These are phyloP conservation scores for Backusella psychrophila DNA, from an alignment of 192 early-diverging fungal genomes.

Conservation along the genomic window DNA sequence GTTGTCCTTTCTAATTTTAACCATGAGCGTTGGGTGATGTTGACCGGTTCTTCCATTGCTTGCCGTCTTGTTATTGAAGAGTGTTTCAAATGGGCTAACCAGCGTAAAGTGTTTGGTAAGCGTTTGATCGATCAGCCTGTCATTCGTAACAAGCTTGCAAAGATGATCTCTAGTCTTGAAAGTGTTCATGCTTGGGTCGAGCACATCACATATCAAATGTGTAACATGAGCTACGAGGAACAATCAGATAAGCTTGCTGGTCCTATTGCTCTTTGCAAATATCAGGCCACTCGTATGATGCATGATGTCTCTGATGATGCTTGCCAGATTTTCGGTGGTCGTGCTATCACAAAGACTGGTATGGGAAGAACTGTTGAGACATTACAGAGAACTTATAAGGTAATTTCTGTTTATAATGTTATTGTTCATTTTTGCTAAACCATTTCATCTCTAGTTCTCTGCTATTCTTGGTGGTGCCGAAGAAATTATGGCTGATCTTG, in stretches of 20 bases:
- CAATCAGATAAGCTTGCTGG: slow-evolving; percentile 61
- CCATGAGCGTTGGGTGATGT: slow-evolving; percentile 67
- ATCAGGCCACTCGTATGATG: slow-evolving; percentile 52
- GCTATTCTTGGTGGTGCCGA: slow-evolving; percentile 45
- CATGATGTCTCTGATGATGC: slow-evolving; percentile 62
- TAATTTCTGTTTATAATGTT: neutral
- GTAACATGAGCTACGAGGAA: slow-evolving; percentile 59
- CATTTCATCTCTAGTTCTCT: neutral
- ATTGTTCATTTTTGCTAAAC: neutral
- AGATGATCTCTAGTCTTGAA: slow-evolving; percentile 49
- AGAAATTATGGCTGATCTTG: slow-evolving; percentile 62
- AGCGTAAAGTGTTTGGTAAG: slow-evolving; percentile 72
- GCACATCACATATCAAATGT: slow-evolving; percentile 68
- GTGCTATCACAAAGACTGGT: slow-evolving; percentile 66
- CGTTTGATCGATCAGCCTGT: slow-evolving; percentile 66
- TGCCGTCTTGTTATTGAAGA: slow-evolving; percentile 52
- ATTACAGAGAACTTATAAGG: slow-evolving; percentile 65
- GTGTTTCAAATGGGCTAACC: slow-evolving; percentile 72
- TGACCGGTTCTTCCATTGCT: slow-evolving; percentile 28
- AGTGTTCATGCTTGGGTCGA: slow-evolving; percentile 56
- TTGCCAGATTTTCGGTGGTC: slow-evolving; percentile 74
- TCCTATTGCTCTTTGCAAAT: slow-evolving; percentile 65
- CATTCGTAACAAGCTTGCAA: slow-evolving; percentile 64
- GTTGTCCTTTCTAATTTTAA: slow-evolving; percentile 76
- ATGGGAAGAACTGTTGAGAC: slow-evolving; percentile 67